These are phyloP conservation scores for Fusarium sp. DNA, from an alignment of 2,329 filamentous ascomycete genomes.

Conservation along the genomic window DNA sequence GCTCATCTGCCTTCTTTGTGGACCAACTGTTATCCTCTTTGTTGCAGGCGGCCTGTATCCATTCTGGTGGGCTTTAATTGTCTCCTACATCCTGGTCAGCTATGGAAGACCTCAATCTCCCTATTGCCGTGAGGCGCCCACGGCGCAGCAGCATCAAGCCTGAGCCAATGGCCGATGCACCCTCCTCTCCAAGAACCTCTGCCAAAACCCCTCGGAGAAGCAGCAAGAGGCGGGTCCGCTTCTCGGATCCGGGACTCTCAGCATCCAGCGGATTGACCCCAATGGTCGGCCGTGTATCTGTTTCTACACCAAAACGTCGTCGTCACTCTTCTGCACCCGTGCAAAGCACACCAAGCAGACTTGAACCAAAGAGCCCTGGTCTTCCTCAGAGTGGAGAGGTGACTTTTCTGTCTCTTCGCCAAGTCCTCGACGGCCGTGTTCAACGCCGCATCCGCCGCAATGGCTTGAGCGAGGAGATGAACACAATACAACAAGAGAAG, in stretches of 20 bases:
- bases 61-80: background rate
- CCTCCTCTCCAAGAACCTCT: constrained; percentile 16
- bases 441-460: constrained; percentile 68
- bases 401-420: constrained; percentile 60
- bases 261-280: constrained; percentile 68
- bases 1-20: background rate
- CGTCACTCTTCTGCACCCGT: constrained; percentile 61
- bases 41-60: background rate
- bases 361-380: constrained; percentile 23
- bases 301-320: constrained; percentile 54
- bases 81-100: background rate
- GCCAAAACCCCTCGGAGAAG: constrained; percentile 47
- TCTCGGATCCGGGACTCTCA: constrained; percentile 67
- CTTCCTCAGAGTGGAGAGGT: constrained; percentile 51
- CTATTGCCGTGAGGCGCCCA: constrained; percentile 67
- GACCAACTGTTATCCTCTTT: background rate
- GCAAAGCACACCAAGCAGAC: constrained; percentile 31
- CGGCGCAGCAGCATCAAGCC: constrained; percentile 57
- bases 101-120: constrained; percentile 58
- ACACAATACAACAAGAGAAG: constrained; percentile 62
- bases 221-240: constrained; percentile 64
- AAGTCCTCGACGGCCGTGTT: constrained; percentile 67
- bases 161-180: constrained; percentile 37
- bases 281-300: constrained; percentile 64
- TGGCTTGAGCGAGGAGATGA: constrained; percentile 69